Conservation (phyloP, 2,329 filamentous ascomycete species). For the Alternaria panax region DNA sequence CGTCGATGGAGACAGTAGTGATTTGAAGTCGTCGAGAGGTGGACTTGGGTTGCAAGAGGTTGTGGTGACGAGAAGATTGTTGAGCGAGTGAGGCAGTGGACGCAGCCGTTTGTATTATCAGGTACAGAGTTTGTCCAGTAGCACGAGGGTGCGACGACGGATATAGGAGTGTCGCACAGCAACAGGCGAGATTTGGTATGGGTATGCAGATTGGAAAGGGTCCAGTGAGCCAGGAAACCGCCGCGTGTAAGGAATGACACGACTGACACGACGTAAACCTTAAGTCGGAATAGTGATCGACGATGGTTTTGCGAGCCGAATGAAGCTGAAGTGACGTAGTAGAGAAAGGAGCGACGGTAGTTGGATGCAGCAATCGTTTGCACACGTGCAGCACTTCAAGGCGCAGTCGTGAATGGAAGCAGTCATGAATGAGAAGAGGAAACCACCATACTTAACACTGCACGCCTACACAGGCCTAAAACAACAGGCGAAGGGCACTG, state of each 20-base stretch:
- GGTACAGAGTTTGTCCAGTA: neutral
- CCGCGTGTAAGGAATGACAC: neutral
- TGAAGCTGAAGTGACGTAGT: constrained; percentile 1
- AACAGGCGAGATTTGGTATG: constrained; percentile 27
- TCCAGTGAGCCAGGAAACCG: constrained; percentile 11
- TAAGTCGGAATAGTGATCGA: constrained; percentile 1
- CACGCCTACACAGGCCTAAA: constrained; percentile 8
- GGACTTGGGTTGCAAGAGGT: neutral
- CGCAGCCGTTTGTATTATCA: constrained; percentile 2
- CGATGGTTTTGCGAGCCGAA: neutral
- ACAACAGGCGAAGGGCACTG: constrained; percentile 5
- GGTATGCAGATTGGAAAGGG: constrained; percentile 12
- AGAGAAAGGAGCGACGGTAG: constrained; percentile 18
- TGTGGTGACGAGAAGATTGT: neutral
- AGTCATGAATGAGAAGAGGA: constrained; percentile 7
- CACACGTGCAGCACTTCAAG: constrained; percentile 30
- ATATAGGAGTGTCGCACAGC: constrained; percentile 22
- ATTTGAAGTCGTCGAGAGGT: neutral
- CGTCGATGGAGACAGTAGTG: neutral
- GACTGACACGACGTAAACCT: neutral
- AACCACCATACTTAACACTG: constrained; percentile 16
- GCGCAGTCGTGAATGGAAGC: constrained; percentile 19
- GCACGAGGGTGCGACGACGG: neutral
- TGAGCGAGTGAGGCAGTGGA: neutral
- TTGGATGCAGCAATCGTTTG: constrained; percentile 5